Conservation (phyloP, 2,329 filamentous ascomycete genomes). For the Penicillium aurantiogriseum region DNA sequence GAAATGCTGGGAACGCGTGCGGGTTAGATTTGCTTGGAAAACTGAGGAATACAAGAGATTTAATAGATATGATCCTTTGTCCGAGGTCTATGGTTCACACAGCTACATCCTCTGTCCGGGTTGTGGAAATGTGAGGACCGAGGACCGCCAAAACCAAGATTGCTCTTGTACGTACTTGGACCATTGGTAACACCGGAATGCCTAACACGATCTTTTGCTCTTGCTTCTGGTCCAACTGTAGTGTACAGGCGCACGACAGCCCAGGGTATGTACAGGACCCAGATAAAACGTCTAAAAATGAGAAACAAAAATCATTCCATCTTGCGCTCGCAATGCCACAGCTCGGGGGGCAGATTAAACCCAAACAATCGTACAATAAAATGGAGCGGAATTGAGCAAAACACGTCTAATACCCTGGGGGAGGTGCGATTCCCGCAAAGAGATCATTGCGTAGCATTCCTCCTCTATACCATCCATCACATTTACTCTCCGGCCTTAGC, state of each 20-base stretch:
- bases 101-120: constrained; percentile 1
- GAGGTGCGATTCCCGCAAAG: constrained; percentile 33
- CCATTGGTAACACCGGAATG: constrained; percentile 28
- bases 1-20: constrained; percentile 32
- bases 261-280: constrained; percentile 45
- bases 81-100: neutral
- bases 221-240: constrained; percentile 38
- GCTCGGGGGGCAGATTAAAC: constrained; percentile 40
- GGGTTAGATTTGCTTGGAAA: constrained; percentile 17
- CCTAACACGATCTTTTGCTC: constrained; percentile 39
- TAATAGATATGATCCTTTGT: constrained; percentile 6
- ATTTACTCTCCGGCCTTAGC: constrained; percentile 54
- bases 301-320: constrained; percentile 38
- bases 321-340: constrained; percentile 44
- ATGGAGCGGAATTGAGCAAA: constrained; percentile 34
- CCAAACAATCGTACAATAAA: constrained; percentile 46
- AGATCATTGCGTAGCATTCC: constrained; percentile 34
- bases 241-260: constrained; percentile 41
- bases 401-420: constrained; percentile 34
- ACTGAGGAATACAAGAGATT: neutral
- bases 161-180: constrained; percentile 3
- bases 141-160: neutral
- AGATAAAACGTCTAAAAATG: constrained; percentile 42
- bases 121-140: neutral
- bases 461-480: constrained; percentile 24